Percentiles rank a stretch among this genome's conserved stretches.
Conservation (phyloP, 208 protist species). For the Leishmania mexicana region DNA sequence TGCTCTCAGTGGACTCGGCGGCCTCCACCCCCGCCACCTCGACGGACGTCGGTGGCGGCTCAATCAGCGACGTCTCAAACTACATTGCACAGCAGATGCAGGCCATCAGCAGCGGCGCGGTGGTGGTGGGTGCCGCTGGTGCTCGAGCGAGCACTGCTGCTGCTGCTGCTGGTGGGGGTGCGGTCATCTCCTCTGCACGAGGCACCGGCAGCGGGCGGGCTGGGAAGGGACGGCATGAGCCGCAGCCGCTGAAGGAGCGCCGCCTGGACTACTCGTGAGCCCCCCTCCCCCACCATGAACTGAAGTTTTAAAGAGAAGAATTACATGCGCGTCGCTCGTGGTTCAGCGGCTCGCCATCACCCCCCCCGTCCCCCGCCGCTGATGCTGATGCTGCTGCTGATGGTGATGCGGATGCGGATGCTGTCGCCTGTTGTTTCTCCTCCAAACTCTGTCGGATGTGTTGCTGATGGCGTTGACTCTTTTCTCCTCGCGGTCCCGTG, state of each 20-base stretch:
- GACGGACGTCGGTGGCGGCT: conserved; percentile 18
- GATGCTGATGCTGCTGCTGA: neutral
- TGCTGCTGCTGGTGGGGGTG: neutral
- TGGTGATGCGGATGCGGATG: too few species aligned
- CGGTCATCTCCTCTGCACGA: neutral
- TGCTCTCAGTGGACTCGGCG: conserved; percentile 30
- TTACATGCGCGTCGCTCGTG: too few species aligned
- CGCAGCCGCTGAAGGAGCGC: conserved; percentile 18
- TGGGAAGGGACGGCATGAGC: neutral
- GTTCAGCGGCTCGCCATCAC: neutral
- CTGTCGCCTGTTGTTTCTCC: too few species aligned
- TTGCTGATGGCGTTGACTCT: neutral
- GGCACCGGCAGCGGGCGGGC: neutral
- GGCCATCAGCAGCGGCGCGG: conserved; percentile 18
- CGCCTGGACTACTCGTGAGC: conserved; percentile 34
- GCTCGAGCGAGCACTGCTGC: neutral
- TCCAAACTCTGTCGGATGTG: neutral
- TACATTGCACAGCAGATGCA: conserved; percentile 42
- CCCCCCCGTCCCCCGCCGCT: neutral
- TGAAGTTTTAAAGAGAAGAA: neutral
- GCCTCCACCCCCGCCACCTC: neutral
- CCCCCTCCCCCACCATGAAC: too few species aligned
- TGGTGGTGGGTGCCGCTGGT: neutral
- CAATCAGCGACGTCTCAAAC: conserved; percentile 32
- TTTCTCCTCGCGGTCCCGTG: neutral